These are phyloP conservation scores for Urochloa ruziziensis DNA, from an alignment of 176 grass and related monocot genomes.

Conservation along the genomic window DNA sequence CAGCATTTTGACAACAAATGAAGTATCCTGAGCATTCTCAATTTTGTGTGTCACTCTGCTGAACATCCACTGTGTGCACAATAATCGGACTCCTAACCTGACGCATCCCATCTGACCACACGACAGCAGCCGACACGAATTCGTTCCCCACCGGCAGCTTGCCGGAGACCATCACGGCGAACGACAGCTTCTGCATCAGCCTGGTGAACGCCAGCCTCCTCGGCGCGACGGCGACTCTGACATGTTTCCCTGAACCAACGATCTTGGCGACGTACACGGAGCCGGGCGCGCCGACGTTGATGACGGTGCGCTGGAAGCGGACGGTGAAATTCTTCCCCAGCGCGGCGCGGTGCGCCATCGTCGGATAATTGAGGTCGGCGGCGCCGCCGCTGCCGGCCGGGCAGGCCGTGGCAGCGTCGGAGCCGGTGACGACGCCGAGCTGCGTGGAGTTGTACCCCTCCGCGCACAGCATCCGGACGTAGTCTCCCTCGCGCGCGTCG, in stretches of 20 bases:
- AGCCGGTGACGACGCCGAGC: slow-evolving; percentile 22
- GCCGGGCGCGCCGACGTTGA: slow-evolving; percentile 33
- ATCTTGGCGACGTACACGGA: slow-evolving; percentile 25
- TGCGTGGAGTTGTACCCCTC: slow-evolving; percentile 41
- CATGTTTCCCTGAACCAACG: neutral
- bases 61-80: slow-evolving; percentile 12
- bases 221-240: slow-evolving; percentile 17
- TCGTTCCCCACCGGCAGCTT: neutral
- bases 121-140: slow-evolving; percentile 19
- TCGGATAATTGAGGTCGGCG: slow-evolving; percentile 51
- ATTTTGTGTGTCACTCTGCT: neutral
- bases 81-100: slow-evolving; percentile 24
- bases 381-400: neutral
- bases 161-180: slow-evolving; percentile 23
- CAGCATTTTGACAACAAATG: neutral
- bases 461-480: slow-evolving; percentile 42
- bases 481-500: slow-evolving; percentile 28
- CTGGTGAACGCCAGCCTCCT: slow-evolving; percentile 9
- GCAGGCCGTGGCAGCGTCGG: neutral
- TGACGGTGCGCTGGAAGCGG: slow-evolving; percentile 40
- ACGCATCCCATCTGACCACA: slow-evolving; percentile 34
- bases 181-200: neutral
- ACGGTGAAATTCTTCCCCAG: neutral
- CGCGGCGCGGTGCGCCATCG: slow-evolving; percentile 19
- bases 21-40: neutral